Percentiles rank a stretch among this genome's conserved stretches.
These are phyloP conservation scores for Mycena filopes DNA, from an alignment of 768 basidiomycete genomes.

Conservation along the genomic window DNA sequence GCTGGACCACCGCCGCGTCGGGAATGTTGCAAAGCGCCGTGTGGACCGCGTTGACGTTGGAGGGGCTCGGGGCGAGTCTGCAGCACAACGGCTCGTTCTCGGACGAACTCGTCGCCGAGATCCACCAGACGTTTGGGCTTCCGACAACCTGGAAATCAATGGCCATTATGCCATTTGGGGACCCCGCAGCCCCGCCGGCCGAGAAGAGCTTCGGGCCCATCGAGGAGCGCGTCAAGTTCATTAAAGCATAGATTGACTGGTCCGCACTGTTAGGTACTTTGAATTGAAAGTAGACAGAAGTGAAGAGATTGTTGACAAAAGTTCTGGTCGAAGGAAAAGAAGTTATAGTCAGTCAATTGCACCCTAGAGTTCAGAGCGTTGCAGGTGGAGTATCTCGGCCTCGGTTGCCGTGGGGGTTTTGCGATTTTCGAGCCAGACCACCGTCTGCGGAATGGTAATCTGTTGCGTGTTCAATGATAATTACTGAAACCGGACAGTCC, in stretches of 20 bases:
- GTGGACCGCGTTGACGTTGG: constrained; percentile 18
- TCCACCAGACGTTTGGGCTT: constrained; percentile 11
- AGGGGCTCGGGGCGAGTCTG: constrained; percentile 22
- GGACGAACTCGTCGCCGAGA: constrained; percentile 6
- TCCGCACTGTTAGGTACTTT: no score
- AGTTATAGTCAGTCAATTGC: no score
- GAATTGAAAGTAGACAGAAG: no score
- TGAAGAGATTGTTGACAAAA: no score
- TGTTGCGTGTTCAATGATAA: not conserved
- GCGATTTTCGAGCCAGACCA: constrained; percentile 25
- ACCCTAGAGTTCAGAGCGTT: not conserved
- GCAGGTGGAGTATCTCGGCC: constrained; percentile 13
- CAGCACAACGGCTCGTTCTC: constrained; percentile 22
- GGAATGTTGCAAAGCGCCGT: constrained; percentile 4
- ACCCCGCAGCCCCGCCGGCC: constrained; percentile 1
- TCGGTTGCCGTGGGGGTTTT: constrained; percentile 11
- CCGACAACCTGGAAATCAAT: constrained; percentile 23
- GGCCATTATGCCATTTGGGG: constrained; percentile 27
- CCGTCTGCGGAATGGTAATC: constrained; percentile 23
- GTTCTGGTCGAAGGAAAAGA: no score
- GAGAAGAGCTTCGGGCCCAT: constrained; percentile 22
- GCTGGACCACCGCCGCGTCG: no score
- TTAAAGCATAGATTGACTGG: constrained; percentile 16
- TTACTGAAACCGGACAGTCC: no score
- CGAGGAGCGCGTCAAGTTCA: constrained; percentile 15